These are phyloP conservation scores for Ganoderma lucidum DNA, from an alignment of 1,284 basidiomycete genomes.

Conservation along the genomic window DNA sequence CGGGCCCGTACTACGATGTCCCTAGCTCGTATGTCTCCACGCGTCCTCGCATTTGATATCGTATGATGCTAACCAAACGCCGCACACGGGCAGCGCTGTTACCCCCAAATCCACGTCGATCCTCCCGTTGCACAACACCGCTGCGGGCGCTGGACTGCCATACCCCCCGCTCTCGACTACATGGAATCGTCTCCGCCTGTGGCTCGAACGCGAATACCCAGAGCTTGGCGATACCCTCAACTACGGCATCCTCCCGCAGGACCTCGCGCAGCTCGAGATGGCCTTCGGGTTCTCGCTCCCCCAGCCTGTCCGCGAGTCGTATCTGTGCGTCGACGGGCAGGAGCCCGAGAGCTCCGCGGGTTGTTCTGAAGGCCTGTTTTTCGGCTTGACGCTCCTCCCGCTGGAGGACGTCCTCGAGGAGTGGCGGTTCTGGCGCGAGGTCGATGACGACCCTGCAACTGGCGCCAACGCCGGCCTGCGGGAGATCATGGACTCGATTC, in stretches of 20 bases:
- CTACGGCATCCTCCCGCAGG: slow-evolving; percentile 79
- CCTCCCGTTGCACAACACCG: slow-evolving; percentile 67
- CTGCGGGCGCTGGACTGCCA: slow-evolving; percentile 48
- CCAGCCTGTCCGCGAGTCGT: slow-evolving; percentile 83
- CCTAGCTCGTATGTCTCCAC: slow-evolving; percentile 61
- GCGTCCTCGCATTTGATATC: slow-evolving; percentile 13
- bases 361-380: slow-evolving; percentile 89
- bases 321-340: slow-evolving; percentile 85
- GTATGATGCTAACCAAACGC: slow-evolving; percentile 20
- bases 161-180: slow-evolving; percentile 83
- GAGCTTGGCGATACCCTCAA: slow-evolving; percentile 93
- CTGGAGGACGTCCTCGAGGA: slow-evolving; percentile 92
- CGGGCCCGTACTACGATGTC: slow-evolving; percentile 62
- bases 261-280: slow-evolving; percentile 81
- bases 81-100: slow-evolving; percentile 38
- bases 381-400: slow-evolving; percentile 84
- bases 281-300: slow-evolving; percentile 86
- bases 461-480: slow-evolving; percentile 78
- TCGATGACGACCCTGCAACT: slow-evolving; percentile 85
- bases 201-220: slow-evolving; percentile 85
- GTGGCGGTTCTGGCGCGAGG: slow-evolving; percentile 93
- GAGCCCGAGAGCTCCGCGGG: slow-evolving; percentile 87
- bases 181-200: slow-evolving; percentile 81
- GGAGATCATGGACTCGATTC: slow-evolving; percentile 88
- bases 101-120: slow-evolving; percentile 63